Conservation (phyloP, 768 basidiomycete species). For the Collybia mongolica region DNA sequence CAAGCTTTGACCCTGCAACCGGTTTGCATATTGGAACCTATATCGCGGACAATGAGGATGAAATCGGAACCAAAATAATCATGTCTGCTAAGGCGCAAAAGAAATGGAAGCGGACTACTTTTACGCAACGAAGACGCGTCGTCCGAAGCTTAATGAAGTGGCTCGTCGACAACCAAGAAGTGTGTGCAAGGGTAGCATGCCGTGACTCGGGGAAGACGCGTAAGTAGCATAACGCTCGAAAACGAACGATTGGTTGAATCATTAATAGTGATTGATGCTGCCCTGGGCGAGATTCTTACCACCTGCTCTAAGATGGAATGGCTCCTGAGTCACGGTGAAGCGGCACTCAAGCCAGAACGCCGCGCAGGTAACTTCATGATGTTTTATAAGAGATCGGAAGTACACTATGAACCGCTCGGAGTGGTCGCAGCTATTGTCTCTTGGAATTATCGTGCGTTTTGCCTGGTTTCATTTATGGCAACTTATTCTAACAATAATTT, state of each 20-base stretch:
- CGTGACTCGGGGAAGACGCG: conserved; percentile 95
- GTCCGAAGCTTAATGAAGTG: conserved; percentile 87
- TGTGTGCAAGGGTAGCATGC: conserved; percentile 83
- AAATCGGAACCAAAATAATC: conserved; percentile 73
- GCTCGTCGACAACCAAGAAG: conserved; percentile 89
- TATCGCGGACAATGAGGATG: conserved; percentile 68
- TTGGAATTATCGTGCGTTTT: conserved; percentile 82
- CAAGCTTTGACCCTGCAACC: conserved; percentile 90
- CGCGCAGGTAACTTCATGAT: conserved; percentile 68
- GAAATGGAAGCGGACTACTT: conserved; percentile 73
- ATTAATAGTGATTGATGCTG: conserved; percentile 82
- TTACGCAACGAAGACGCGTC: conserved; percentile 78
- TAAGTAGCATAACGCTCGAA: conserved; percentile 34
- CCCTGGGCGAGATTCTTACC: conserved; percentile 92
- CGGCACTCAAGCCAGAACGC: conserved; percentile 68
- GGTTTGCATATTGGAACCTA: conserved; percentile 77
- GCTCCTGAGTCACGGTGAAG: conserved; percentile 84
- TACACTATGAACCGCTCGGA: conserved; percentile 89
- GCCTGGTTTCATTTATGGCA: conserved; percentile 1
- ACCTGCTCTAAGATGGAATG: conserved; percentile 94
- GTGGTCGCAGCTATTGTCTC: conserved; percentile 92
- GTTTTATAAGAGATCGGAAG: conserved; percentile 73
- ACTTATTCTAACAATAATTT: not conserved
- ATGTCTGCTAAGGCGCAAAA: conserved; percentile 66
- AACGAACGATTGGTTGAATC: not conserved